Conservation (phyloP, 345 rosid genomes). For the Brassica cretica region DNA sequence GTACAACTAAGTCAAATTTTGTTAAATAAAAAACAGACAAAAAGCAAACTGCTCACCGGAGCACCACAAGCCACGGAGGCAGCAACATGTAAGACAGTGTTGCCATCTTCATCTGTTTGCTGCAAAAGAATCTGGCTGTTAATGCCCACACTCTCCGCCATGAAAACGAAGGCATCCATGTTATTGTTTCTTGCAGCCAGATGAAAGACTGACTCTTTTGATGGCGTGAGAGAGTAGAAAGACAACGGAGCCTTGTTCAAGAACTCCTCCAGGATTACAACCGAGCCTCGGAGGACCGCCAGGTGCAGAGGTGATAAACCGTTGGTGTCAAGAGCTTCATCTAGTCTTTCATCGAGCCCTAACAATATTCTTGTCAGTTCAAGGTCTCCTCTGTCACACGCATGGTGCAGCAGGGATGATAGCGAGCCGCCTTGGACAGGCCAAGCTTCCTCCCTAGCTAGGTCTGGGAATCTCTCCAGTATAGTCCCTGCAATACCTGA, state of each 20-base stretch:
- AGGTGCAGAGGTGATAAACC: conserved; percentile 59
- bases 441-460: conserved; percentile 36
- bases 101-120: conserved; percentile 43
- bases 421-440: neutral
- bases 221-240: neutral
- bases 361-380: conserved; percentile 50
- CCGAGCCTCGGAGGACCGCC: conserved; percentile 55
- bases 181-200: conserved; percentile 50
- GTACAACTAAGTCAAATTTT: neutral
- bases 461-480: conserved; percentile 35
- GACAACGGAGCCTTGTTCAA: conserved; percentile 28
- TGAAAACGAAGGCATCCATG: conserved; percentile 45
- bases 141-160: conserved; percentile 39
- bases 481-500: conserved; percentile 4
- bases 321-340: conserved; percentile 37
- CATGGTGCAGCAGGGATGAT: conserved; percentile 45
- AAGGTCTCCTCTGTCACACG: conserved; percentile 53
- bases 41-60: conserved; percentile 17
- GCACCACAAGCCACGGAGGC: conserved; percentile 39
- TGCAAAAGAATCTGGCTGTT: conserved; percentile 38
- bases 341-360: conserved; percentile 39
- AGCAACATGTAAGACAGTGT: conserved; percentile 56
- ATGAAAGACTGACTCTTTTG: conserved; percentile 53
- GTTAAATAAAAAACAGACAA: neutral
- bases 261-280: conserved; percentile 46